Conservation (phyloP, 1,139 yeast genomes). For the Ashbya aceris region DNA sequence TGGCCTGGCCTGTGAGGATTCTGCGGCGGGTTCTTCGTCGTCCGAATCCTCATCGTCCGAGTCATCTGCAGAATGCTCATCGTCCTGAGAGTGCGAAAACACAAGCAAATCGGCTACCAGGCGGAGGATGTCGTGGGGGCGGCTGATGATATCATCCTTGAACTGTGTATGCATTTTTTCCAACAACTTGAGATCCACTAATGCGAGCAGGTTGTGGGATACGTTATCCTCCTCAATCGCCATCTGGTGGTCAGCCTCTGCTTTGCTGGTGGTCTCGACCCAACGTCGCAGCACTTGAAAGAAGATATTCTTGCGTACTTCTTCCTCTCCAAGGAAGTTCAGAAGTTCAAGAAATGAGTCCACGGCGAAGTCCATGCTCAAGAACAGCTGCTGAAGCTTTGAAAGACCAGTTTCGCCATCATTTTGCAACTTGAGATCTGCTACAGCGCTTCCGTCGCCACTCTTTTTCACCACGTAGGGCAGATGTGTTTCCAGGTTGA, state of each 20-base stretch:
- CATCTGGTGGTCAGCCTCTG: constrained; percentile 25
- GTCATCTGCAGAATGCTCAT: constrained; percentile 17
- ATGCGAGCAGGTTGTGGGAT: constrained; percentile 44
- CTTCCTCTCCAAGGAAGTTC: constrained; percentile 43
- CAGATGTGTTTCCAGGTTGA: constrained; percentile 40
- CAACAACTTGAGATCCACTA: constrained; percentile 55
- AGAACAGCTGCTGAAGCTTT: constrained; percentile 31
- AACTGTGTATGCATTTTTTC: constrained; percentile 55
- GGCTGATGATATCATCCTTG: constrained; percentile 50
- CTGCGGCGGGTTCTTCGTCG: constrained; percentile 38
- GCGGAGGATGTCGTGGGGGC: constrained; percentile 50
- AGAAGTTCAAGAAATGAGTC: constrained; percentile 41
- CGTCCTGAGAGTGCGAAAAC: constrained; percentile 20
- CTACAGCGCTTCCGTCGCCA: constrained; percentile 14
- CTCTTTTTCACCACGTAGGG: constrained; percentile 37
- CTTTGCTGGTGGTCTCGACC: constrained; percentile 32
- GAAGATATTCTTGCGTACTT: constrained; percentile 41
- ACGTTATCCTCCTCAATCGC: constrained; percentile 23
- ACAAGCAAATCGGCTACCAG: constrained; percentile 45
- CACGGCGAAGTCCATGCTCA: constrained; percentile 45
- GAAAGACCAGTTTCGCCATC: constrained; percentile 3
- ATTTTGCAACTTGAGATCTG: constrained; percentile 1
- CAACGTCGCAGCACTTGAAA: constrained; percentile 48
- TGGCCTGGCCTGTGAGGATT: constrained; percentile 9
- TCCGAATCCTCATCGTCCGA: constrained; percentile 34